A percentile compares a stretch with the other conserved stretches of the same genome.
Evolutionary conservation across 768 basidiomycete genomes (phyloP).

Genomic region (Hygrocybe punicea): DNA sequence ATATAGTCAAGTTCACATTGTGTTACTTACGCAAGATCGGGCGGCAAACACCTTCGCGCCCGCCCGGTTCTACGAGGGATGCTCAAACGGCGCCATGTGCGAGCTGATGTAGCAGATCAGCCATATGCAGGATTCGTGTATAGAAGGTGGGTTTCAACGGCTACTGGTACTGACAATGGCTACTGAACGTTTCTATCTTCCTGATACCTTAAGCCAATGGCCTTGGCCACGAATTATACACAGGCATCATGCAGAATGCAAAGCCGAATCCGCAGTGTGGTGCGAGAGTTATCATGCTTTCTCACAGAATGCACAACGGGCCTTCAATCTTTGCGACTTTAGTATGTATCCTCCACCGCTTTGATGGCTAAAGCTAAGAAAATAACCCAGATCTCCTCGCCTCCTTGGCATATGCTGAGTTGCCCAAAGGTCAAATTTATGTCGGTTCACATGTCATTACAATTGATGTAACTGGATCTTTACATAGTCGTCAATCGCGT

Average conservation of each 20-base stretch:
- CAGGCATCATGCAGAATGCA: conserved; percentile 33
- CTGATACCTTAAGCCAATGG: conserved; percentile 42
- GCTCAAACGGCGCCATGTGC: too few relatives aligned
- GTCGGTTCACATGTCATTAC: background rate
- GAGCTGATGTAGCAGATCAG: too few relatives aligned
- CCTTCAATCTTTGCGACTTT: conserved; percentile 43
- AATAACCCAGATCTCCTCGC: conserved; percentile 33
- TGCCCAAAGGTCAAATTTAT: conserved; percentile 32
- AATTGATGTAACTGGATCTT: background rate
- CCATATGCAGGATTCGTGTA: too few relatives aligned
- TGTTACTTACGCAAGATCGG: too few relatives aligned
- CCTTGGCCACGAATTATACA: conserved; percentile 44
- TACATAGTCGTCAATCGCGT: conserved; percentile 29
- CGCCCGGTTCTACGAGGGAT: too few relatives aligned
- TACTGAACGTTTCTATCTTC: conserved; percentile 25
- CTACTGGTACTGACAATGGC: too few relatives aligned
- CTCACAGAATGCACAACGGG: conserved; percentile 32
- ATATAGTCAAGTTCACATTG: too few relatives aligned
- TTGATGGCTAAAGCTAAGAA: background rate
- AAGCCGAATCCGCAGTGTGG: conserved; percentile 39
- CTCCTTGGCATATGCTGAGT: conserved; percentile 36
- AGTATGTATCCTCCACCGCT: conserved; percentile 23
- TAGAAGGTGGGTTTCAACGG: too few relatives aligned
- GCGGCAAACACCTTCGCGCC: too few relatives aligned
- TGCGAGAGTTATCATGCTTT: conserved; percentile 37